phyloP scores from a whole-genome alignment of 2,329 filamentous ascomycete species.

The Niveomyces coronatus region DNA sequence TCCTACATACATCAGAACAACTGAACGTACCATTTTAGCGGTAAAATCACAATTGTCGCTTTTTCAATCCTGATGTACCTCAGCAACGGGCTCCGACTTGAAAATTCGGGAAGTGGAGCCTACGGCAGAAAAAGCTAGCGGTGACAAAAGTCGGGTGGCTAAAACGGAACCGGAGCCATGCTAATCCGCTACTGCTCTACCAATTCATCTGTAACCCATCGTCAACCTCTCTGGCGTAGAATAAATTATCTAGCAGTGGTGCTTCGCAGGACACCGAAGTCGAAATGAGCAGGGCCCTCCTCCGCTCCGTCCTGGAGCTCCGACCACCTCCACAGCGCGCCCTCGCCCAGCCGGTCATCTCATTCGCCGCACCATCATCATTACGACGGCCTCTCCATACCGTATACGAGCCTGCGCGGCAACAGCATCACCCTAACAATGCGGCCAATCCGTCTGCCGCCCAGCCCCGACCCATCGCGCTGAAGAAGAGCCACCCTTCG shows the following conservation, averaged over 20 bases:
- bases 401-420: no score
- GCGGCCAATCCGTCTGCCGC: constrained; percentile 25
- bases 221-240: no score
- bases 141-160: constrained; percentile 8
- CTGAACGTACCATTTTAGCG: constrained; percentile 23
- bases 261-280: constrained; percentile 15
- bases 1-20: background rate
- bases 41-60: no score
- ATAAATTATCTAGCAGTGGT: no score
- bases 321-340: constrained; percentile 34
- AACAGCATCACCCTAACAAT: constrained; percentile 25
- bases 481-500: constrained; percentile 29
- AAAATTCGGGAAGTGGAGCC: constrained; percentile 6
- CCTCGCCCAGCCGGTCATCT: constrained; percentile 32
- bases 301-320: constrained; percentile 54
- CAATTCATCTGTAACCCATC: no score
- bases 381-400: no score
- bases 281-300: constrained; percentile 45
- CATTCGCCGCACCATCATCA: constrained; percentile 34
- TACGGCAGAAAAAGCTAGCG: constrained; percentile 10
- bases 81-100: no score
- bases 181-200: constrained; percentile 21
- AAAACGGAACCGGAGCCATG: constrained; percentile 22
- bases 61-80: no score
- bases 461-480: constrained; percentile 25